phyloP scores from a whole-genome alignment of 331 rosid genomes.

The Stylosanthes scabra region DNA sequence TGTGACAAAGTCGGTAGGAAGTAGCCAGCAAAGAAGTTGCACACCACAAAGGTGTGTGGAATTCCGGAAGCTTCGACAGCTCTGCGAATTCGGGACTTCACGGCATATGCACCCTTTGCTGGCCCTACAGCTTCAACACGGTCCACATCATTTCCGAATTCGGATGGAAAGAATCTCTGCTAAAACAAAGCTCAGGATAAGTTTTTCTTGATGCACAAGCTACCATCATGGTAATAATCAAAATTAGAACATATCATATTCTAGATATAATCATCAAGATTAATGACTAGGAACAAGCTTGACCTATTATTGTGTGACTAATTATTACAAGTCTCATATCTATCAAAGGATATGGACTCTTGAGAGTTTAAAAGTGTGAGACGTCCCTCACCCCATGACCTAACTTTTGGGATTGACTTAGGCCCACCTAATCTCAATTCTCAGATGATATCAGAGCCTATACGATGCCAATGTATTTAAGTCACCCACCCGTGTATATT shows the following conservation, averaged over 20 bases:
- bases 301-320: neutral
- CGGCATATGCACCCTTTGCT: conserved; percentile 45
- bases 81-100: conserved; percentile 49
- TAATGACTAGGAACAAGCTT: neutral
- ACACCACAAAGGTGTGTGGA: conserved; percentile 58
- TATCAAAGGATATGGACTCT: too few relatives aligned
- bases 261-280: too few relatives aligned
- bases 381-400: too few relatives aligned
- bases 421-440: too few relatives aligned
- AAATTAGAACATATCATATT: neutral
- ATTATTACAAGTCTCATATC: too few relatives aligned
- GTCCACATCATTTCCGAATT: conserved; percentile 71
- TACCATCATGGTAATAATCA: neutral
- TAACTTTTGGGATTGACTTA: too few relatives aligned
- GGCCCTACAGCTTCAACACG: conserved; percentile 51
- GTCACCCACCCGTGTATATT: too few relatives aligned
- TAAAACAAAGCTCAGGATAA: neutral
- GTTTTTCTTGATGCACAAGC: neutral
- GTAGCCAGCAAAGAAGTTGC: conserved; percentile 57
- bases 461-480: too few relatives aligned
- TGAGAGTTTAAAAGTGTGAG: too few relatives aligned
- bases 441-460: too few relatives aligned
- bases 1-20: conserved; percentile 52
- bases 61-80: conserved; percentile 67
- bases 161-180: conserved; percentile 75